phyloP scores from a whole-genome alignment of 1,284 basidiomycete species.

The Pseudozyma sp. region DNA sequence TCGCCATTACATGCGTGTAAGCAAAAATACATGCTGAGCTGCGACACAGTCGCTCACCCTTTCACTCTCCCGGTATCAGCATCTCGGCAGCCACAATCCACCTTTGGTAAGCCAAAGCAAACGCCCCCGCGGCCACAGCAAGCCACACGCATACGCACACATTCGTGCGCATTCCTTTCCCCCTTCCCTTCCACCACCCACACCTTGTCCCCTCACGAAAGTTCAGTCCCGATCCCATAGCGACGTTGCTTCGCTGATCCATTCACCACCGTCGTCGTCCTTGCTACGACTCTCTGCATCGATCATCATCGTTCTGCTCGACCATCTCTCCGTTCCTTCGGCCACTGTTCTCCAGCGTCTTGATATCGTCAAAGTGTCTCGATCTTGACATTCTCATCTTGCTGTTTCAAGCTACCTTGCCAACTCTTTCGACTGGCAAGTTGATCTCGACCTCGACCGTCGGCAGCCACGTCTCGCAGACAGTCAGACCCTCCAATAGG shows the following conservation, averaged over 20 bases:
- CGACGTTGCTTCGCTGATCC: conserved; percentile 34
- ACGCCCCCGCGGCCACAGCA: background rate
- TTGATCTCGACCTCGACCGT: background rate
- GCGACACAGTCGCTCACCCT: no score
- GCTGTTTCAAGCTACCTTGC: conserved; percentile 1
- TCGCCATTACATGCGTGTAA: no score
- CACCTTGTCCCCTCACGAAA: background rate
- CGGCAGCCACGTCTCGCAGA: conserved; percentile 11
- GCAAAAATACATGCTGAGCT: no score
- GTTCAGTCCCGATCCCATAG: conserved; percentile 1
- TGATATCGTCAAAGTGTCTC: no score
- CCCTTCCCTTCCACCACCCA: conserved; percentile 8
- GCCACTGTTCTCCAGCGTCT: background rate
- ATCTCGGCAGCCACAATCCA: background rate
- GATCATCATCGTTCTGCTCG: background rate
- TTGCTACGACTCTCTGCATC: conserved; percentile 13
- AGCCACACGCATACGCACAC: conserved; percentile 1
- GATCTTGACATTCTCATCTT: background rate
- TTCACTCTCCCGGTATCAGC: no score
- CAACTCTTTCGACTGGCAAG: conserved; percentile 9
- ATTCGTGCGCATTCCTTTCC: background rate
- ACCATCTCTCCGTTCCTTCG: background rate
- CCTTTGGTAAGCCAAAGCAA: conserved; percentile 8
- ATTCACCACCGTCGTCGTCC: conserved; percentile 12
- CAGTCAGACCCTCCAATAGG: conserved; percentile 4